Conservation (phyloP, 2,329 filamentous ascomycete genomes). For the Neopestalotiopsis rosae region DNA sequence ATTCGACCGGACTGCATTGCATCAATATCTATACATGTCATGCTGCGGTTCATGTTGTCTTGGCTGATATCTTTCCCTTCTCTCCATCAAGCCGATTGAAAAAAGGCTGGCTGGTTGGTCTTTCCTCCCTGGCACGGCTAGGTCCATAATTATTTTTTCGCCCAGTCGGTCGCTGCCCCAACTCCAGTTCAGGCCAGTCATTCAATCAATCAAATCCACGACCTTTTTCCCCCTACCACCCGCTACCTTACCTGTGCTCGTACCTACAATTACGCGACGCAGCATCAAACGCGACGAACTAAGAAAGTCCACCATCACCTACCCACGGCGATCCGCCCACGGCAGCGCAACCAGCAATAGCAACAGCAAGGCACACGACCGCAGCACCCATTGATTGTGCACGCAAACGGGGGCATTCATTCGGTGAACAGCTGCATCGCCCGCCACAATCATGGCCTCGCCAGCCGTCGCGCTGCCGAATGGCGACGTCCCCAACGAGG, state of each 20-base stretch:
- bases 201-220: conserved; percentile 17
- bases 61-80: conserved; percentile 22
- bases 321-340: conserved; percentile 1
- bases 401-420: neutral
- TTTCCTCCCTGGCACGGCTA: conserved; percentile 16
- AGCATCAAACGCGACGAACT: conserved; percentile 17
- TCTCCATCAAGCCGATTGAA: neutral
- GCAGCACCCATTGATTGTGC: conserved; percentile 4
- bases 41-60: conserved; percentile 20
- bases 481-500: conserved; percentile 31
- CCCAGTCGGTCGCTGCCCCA: conserved; percentile 1
- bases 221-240: conserved; percentile 15
- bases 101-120: conserved; percentile 14
- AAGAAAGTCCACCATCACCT: conserved; percentile 6
- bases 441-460: conserved; percentile 33
- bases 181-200: conserved; percentile 17
- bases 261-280: conserved; percentile 10
- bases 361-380: neutral
- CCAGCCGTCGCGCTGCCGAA: conserved; percentile 35
- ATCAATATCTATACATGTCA: conserved; percentile 20
- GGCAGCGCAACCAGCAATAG: neutral
- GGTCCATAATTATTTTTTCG: conserved; percentile 11
- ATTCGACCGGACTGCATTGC: neutral
- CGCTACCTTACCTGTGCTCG: neutral
- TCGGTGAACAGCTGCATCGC: neutral